Base-by-base conservation (phyloP, 2,329 filamentous ascomycete genomes). In the Tolypocladium endophyticum region DNA sequence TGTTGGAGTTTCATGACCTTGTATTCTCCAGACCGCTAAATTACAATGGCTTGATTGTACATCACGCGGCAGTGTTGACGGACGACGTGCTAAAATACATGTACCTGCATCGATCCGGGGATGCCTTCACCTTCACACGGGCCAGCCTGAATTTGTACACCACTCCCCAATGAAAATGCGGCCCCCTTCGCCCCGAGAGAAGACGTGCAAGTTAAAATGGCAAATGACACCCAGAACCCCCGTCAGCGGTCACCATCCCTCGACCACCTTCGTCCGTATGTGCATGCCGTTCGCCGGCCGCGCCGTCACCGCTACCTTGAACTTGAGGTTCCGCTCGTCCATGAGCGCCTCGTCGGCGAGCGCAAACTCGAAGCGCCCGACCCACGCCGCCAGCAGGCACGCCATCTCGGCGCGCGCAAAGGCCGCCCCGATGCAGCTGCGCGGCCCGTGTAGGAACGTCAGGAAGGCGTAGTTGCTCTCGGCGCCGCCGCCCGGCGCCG, bases 341-440 rank as follows among this genome's bases (percentile, higher is more conserved):
- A 85, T 74, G 70, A 87, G 81, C 61, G 85, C 81, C 67, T 82
- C 75, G 65, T 86, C 74, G 62, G 72, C 71, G 58, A 87, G 69
- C 64, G 75, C 75, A 70, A 87, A 85, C 68, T 86, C 81, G 72
- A 95, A 96, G 43, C 83, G 80, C 1, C 91, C 91, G 4, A 93
- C 81, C 80, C 89, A 85, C 11, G 84, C 81, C 28, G 91, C 92
- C 55, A 97, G 70, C 63, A 97, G 74, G 69, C 88, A 93, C 11
- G 90, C 90, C 73, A 96, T 89, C 77, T 97, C 93, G 0, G 87
- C 85, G 70, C 85, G 87, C 0, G 92, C 89, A 74, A 96, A 96
- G 2, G 79, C 79, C 72, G 87, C 82, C 0, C 92, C 92, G 65
- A 96, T 96, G 70, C 92, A 96, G 68, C 87, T 89, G 58, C 92